Evolutionary conservation across 306 rosid genomes (phyloP), one percentile per base, ranked within the genome.

Genomic region (Styphnolobium japonicum): DNA sequence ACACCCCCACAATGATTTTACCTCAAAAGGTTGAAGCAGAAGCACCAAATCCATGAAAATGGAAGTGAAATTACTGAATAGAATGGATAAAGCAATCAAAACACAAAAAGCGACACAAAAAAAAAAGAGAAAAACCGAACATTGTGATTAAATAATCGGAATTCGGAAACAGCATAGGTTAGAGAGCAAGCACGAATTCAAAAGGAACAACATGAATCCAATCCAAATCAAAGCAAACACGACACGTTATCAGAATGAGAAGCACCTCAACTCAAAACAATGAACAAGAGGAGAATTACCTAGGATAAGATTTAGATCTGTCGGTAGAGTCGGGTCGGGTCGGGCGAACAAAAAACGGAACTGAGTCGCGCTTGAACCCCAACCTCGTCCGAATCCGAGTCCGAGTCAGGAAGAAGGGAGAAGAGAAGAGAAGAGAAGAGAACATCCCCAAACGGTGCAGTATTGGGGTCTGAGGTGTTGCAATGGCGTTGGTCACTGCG

Each of bases 331-430:
- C n/a, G n/a, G n/a, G n/a, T n/a, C n/a, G n/a, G n/a, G n/a, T n/a
- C n/a, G n/a, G n/a, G n/a, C n/a, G n/a, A n/a, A n/a, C n/a, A n/a
- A n/a, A n/a, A n/a, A n/a, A n/a, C n/a, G n/a, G 64, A 64, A 79
- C 37, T 2, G 78, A 90, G 75, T 10, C 63, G 58, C 42, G 40
- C 19, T 48, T 6, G 70, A 77, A 70, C 58, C 81, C 79, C 73
- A 81, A 87, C 86, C 67, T 74, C 34, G 76, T 76, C 81, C 40
- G 88, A 82, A 86, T 85, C 86, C 62, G 83, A 84, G 82, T 75
- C 76, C 33, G 73, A 75, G 74, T 49, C 49, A 42, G 80, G 75
- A 48, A 68, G 15, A 36, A 49, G 77, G 60, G n/a, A n/a, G n/a
- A n/a, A n/a, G n/a, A 75, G 66, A 48, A 27, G 19, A 45, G 12